Evolutionary conservation across 306 rosid genomes (phyloP), one percentile per base, ranked within the genome.

Genomic region (Quercus dentata): DNA sequence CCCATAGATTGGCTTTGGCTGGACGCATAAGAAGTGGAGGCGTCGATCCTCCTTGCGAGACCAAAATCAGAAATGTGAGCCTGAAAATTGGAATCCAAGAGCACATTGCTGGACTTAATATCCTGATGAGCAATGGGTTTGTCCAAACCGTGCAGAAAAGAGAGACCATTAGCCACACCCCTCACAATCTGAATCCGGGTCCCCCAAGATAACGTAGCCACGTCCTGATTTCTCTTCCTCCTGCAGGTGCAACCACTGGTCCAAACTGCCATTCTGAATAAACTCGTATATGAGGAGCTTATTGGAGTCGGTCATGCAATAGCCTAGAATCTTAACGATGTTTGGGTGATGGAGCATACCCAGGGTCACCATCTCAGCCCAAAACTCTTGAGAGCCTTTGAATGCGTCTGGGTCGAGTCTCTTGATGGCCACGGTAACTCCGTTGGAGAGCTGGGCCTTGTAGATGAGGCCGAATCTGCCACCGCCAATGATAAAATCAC

Each of bases 381-480:
- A 88, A 79, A 94, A 94, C 75, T 95, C 99, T 1, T 98, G 94
- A 65, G 89, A 91, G 4, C 98, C 99, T 78, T 95, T 97, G 83
- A 95, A 95, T 9, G 99, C 98, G 72, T 91, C 93, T 5, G 82
- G 97, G 51, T 91, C 88, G 31, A 92, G 98, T 78, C 86, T 89
- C 80, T 95, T 95, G 58, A 95, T 81, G 35, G 99, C 99, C 75
- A 92, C 99, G 13, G 59, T 12, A 18, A 13, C 77, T 81, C 94
- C 94, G 84, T 76, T 77, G 77, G 92, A 69, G 84, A 95, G 96
- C 5, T 84, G 83, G 12, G 97, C 99, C 79, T 84, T 87, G 87
- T 92, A 95, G 69, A 95, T 98, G 56, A 89, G 83, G 71, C 97
- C 97, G 87, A 95, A 95, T 85, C 97, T 84, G 13, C 99, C 98